Evolutionary conservation across 352 stramenopile genomes (phyloP).

Genomic region (Phytopythium oedochilum): DNA sequence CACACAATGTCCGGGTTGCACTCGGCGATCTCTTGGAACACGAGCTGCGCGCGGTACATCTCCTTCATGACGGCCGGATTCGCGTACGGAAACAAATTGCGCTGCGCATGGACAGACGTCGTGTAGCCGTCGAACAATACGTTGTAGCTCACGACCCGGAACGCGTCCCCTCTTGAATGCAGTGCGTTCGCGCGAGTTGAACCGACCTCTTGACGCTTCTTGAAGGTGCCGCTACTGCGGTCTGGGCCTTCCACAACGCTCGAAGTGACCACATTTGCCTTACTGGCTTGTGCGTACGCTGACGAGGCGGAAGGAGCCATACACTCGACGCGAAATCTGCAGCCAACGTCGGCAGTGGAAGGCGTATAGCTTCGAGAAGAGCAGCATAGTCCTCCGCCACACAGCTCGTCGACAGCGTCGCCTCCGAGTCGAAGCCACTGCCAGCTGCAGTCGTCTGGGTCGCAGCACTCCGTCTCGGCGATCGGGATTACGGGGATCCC

Average conservation of each 20-base stretch:
- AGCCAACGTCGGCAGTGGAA: constrained; percentile 31
- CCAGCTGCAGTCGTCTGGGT: constrained; percentile 55
- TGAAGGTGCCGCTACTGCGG: constrained; percentile 39
- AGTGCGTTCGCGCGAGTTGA: constrained; percentile 9
- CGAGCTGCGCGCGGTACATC: constrained; percentile 68
- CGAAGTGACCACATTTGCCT: constrained; percentile 24
- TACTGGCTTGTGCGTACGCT: constrained; percentile 30
- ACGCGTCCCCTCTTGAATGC: constrained; percentile 18
- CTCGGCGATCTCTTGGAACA: constrained; percentile 70
- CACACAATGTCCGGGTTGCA: constrained; percentile 58
- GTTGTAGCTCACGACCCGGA: constrained; percentile 84
- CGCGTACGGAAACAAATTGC: constrained; percentile 62
- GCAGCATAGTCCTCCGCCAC: constrained; percentile 10
- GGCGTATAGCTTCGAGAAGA: constrained; percentile 33
- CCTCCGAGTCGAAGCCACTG: constrained; percentile 39
- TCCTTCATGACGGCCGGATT: constrained; percentile 38
- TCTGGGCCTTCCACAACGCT: constrained; percentile 36
- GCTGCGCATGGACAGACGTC: constrained; percentile 42
- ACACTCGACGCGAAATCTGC: constrained; percentile 51
- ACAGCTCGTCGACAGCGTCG: neutral
- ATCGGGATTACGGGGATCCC: constrained; percentile 45
- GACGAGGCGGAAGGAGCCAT: constrained; percentile 29
- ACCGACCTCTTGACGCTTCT: constrained; percentile 17
- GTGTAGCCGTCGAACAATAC: constrained; percentile 74
- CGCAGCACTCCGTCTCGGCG: constrained; percentile 56